These are phyloP conservation scores for Talaromyces piceae DNA, from an alignment of 2,329 filamentous ascomycete genomes.

Conservation along the genomic window DNA sequence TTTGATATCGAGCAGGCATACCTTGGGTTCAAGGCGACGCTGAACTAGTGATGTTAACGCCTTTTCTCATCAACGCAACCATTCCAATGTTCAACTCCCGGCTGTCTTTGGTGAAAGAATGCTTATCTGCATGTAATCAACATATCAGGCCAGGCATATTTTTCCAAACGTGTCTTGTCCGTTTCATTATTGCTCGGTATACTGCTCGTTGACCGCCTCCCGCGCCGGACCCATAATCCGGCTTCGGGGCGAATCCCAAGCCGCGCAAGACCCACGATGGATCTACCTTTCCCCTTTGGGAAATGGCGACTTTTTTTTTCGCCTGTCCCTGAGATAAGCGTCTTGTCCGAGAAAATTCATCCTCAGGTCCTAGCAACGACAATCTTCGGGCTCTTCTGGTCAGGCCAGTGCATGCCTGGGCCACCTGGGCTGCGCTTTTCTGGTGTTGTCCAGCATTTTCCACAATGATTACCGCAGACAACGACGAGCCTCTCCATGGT, in stretches of 20 bases:
- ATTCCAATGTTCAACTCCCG: too few species aligned
- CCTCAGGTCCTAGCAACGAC: neutral
- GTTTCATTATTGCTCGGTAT: neutral
- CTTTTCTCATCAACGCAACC: too few species aligned
- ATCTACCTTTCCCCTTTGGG: conserved; percentile 12
- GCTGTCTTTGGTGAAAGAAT: neutral
- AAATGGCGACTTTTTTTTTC: conserved; percentile 14
- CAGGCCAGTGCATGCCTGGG: neutral
- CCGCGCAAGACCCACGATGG: conserved; percentile 10
- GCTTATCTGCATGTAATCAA: neutral
- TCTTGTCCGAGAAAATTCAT: neutral
- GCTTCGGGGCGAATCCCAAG: conserved; percentile 7
- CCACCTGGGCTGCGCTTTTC: conserved; percentile 1
- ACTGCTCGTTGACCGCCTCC: conserved; percentile 4
- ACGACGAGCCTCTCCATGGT: conserved; percentile 34
- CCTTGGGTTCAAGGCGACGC: conserved; percentile 78
- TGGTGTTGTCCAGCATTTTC: neutral
- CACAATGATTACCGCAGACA: conserved; percentile 28
- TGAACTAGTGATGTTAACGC: conserved; percentile 45
- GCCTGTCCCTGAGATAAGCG: neutral
- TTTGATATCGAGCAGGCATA: conserved; percentile 94
- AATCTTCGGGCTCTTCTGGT: neutral
- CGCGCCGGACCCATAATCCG: neutral
- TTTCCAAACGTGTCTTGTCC: neutral
- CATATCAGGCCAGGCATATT: neutral